Base-by-base conservation (phyloP, 129 eudicot species). In the Helichrysum umbraculigerum region DNA sequence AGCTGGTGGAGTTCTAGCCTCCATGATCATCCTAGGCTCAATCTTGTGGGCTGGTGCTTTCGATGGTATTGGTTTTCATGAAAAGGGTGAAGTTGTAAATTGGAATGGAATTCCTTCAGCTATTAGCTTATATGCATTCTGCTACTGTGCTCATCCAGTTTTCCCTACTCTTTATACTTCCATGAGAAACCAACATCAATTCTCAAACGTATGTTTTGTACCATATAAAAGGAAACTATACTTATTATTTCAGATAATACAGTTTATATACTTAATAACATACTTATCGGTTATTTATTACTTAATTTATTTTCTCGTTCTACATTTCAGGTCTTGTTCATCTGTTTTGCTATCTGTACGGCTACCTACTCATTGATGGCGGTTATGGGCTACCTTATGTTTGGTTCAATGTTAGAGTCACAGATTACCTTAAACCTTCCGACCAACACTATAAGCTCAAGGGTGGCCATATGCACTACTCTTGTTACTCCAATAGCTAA, bases 121-220 rank as follows among this genome's bases (percentile, higher is more conserved):
- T 74, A 77, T 83, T 35, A 92, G 96, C 90, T 78, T 92, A 21
- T 92, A 88, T 10, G 85, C 95, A 15, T 90, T 90, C 52, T 92
- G 98, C 67, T 92, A 86, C 30, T 92, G 98, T 57, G 94, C 94
- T 65, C 98, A 90, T 84, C 98, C 98, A 3, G 94, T 90, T 78
- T 92, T 92, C 64, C 96, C 98, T 20, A 86, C 94, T 17, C 71
- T 92, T 1, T 92, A 92, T 76, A 81, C 85, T 78, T 92, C 98
- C 22, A 92, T 86, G 98, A 81, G 81, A 79, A 86, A 83, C 70
- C 86, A 78, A 76, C 74, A 60, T 41, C 83, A 92, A 54, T 92
- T 92, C 81, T 81, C 94, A 20, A 79, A 80, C 95, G 98, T 19
- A 32, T 32, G 34, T 2, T 32, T 32, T 32, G 34, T 22, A 32